These are phyloP conservation scores for Trichoderma sp. DNA, from an alignment of 2,329 filamentous ascomycete genomes.

Conservation along the genomic window DNA sequence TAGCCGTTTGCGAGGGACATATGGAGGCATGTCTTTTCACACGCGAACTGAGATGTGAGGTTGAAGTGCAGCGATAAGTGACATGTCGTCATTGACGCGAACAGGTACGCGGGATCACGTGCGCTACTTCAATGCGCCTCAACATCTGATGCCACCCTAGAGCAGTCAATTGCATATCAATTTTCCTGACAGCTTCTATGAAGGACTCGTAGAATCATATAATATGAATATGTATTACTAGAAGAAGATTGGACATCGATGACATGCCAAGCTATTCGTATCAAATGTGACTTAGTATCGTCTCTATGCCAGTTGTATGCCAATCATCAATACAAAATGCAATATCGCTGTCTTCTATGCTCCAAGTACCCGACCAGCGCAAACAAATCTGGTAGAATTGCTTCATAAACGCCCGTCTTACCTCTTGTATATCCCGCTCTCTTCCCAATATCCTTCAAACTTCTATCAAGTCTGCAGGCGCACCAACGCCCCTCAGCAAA, in stretches of 20 bases:
- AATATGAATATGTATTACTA: too few species aligned
- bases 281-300: too few species aligned
- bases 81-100: constrained; percentile 37
- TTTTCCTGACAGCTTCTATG: background rate
- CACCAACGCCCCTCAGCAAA: constrained; percentile 79
- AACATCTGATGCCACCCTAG: background rate
- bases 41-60: background rate
- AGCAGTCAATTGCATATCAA: background rate
- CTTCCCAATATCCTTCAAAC: constrained; percentile 17
- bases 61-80: background rate
- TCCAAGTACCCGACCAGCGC: background rate
- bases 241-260: too few species aligned
- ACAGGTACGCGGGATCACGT: constrained; percentile 38
- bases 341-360: background rate
- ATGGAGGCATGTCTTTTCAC: constrained; percentile 62
- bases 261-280: too few species aligned
- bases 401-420: background rate
- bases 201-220: too few species aligned
- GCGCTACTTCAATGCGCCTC: constrained; percentile 19
- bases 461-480: constrained; percentile 73
- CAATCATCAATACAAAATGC: too few species aligned
- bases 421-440: background rate
- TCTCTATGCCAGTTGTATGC: too few species aligned
- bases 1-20: constrained; percentile 67
- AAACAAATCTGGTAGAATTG: background rate